Evolutionary conservation across 2,329 filamentous ascomycete species (phyloP), one percentile per base, ranked within the genome.

Genomic region (Pseudogymnoascus sp.): DNA sequence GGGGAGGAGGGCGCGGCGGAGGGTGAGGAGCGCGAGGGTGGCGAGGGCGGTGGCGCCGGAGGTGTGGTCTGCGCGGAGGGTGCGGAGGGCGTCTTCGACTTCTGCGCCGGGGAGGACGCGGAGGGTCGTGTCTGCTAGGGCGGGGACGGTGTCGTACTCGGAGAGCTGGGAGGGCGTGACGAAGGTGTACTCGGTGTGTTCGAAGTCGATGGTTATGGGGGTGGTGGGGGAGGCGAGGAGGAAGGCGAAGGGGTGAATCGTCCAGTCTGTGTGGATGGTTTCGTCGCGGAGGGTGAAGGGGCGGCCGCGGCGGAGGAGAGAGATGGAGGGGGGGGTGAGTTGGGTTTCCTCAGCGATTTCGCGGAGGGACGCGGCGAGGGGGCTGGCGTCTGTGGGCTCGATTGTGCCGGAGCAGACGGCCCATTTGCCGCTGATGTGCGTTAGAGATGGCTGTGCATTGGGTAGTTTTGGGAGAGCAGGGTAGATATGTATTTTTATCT

Each of bases 371-470:
- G 86, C 82, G 2, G 78, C 75, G 5, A 85, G 71, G 0, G 86
- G 82, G 22, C 73, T 78, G 2, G 74, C 64, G 67, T 89, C 86
- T 0, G 73, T 70, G 5, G 75, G 61, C 2, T 88, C 82, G 60
- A 89, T 82, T 62, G 78, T 81, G 38, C 87, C 87, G 0, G 85
- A 85, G 16, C 89, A 82, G 0, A 86, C 83, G 0, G 84, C 85
- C 60, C 85, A 79, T 69, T 81, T 84, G 69, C 80, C 80, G 68
- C 80, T 82, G 65, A 6, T 19, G 4, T 28, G n/a, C 24, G 35
- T 38, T 43, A 64, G 53, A 59, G 65, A 69, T 46, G 67, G 61
- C 12, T 22, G 46, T 66, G 8, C 65, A 59, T 11, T 59, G 22
- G 12, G 26, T 12, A 50, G 6, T n/a, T 26, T 24, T 24, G n/a